Base-by-base conservation (phyloP, 176 grass and related monocot species). In the Hordeum marinum region DNA sequence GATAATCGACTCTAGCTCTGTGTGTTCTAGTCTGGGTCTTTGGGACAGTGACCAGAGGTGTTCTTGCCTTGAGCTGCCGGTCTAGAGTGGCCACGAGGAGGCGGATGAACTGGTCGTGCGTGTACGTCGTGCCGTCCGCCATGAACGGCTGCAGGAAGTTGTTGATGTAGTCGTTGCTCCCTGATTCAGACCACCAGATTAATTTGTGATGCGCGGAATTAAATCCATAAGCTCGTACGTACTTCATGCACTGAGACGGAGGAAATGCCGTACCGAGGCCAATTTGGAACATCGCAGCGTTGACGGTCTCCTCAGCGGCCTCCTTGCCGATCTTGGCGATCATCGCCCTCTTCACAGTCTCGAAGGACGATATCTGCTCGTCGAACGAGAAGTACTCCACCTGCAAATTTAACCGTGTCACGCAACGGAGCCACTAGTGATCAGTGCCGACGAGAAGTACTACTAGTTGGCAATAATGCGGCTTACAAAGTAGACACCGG, bases 91-190 rank as follows among this genome's bases (percentile, higher is more conserved):
- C 46, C 36, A 89, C 83, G 81, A 99, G 78, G 75, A 96, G 93
- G 78, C 82, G 83, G 76, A 94, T 83, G 90, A 99, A 99, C 74
- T 94, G 74, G 27, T 89, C 78, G 85, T 94, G 88, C 65, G 91
- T 99, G 75, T 99, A 99, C 25, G 88, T 80, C 17, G 68, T 87
- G 52, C 91, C 93, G 39, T 99, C 96, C 65, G 90, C 93, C 86
- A 99, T 91, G 86, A 99, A 90, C 57, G 96, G 88, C 75, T 93
- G 88, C 85, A 99, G 60, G 90, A 94, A 99, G 86, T 99, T 99
- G 81, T 96, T 99, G 85, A 98, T 88, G 75, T 99, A 99, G 75
- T 96, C 96, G 61, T 99, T 99, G 96, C 96, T 99, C 77, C 96
- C 96, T 98, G 8, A 18, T 74, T 23, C 57, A 77, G 25, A 74